These are phyloP conservation scores for Colletotrichum spaethianum DNA, from an alignment of 2,329 filamentous ascomycete genomes.

Conservation along the genomic window DNA sequence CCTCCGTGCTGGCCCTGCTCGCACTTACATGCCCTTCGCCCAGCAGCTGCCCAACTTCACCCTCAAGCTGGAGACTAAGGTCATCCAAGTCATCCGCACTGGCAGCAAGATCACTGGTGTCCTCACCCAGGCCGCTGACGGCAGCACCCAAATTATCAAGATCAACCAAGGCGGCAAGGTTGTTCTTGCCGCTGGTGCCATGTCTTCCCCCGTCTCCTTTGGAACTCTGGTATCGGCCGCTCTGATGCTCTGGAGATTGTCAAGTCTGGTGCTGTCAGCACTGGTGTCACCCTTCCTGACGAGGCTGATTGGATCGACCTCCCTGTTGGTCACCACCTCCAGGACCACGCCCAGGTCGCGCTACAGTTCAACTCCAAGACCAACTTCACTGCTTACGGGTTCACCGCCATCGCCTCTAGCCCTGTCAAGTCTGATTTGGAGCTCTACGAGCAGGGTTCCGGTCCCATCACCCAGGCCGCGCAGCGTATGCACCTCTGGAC, in stretches of 20 bases:
- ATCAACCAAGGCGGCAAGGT: slow-evolving; percentile 44
- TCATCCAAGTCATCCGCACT: slow-evolving; percentile 43
- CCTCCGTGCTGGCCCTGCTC: slow-evolving; percentile 42
- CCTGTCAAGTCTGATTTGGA: slow-evolving; percentile 39
- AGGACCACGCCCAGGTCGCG: slow-evolving; percentile 62
- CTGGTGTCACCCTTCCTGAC: slow-evolving; percentile 63
- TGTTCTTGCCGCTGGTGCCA: slow-evolving; percentile 44
- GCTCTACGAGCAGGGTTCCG: slow-evolving; percentile 44
- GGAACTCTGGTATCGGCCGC: slow-evolving; percentile 44
- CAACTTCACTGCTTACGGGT: slow-evolving; percentile 42
- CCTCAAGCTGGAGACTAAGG: slow-evolving; percentile 44
- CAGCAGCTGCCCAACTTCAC: slow-evolving; percentile 45
- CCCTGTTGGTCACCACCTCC: slow-evolving; percentile 71
- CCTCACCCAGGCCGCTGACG: slow-evolving; percentile 40
- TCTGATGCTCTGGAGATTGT: slow-evolving; percentile 43
- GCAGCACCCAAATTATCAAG: slow-evolving; percentile 43
- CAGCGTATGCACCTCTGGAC: slow-evolving; percentile 46
- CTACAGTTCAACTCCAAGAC: slow-evolving; percentile 41
- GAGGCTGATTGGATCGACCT: slow-evolving; percentile 69
- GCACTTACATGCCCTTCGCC: slow-evolving; percentile 44
- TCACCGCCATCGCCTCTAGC: slow-evolving; percentile 30
- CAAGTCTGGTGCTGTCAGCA: slow-evolving; percentile 37
- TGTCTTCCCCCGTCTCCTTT: slow-evolving; percentile 44
- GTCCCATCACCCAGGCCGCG: slow-evolving; percentile 44
- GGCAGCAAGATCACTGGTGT: slow-evolving; percentile 45